Percentiles rank a stretch among this genome's conserved stretches.
Conservation (phyloP, 1,284 basidiomycete species). For the Puccinia triticina region DNA sequence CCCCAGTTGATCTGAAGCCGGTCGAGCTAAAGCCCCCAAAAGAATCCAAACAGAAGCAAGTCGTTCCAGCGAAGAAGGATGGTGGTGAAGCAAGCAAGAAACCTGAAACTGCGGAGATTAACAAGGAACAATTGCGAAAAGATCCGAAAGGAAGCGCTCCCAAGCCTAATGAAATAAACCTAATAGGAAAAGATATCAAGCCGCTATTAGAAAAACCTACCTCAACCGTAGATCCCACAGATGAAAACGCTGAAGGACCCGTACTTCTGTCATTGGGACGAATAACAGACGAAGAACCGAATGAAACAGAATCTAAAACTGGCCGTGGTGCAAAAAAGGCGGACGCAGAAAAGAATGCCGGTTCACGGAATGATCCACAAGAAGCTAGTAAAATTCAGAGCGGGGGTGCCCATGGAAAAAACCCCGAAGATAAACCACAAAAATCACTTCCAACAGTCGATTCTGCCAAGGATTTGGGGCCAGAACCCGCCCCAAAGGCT, state of each 20-base stretch:
- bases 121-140: neutral
- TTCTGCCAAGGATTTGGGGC: neutral
- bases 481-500: neutral
- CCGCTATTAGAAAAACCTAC: conserved; percentile 23
- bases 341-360: neutral
- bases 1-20: neutral
- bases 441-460: neutral
- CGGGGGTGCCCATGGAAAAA: neutral
- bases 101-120: neutral
- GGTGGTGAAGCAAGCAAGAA: neutral
- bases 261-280: neutral
- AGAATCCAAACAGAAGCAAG: neutral
- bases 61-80: neutral
- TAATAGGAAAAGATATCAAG: neutral
- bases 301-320: neutral
- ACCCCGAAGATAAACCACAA: neutral
- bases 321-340: neutral
- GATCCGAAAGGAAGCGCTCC: neutral
- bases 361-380: neutral
- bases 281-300: neutral
- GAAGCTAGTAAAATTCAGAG: neutral
- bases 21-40: neutral
- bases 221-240: neutral
- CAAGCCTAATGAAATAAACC: neutral
- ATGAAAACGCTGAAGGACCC: neutral